Conservation (phyloP, 371 early-diverging fungal species). For the Saksenaea oblongispora region DNA sequence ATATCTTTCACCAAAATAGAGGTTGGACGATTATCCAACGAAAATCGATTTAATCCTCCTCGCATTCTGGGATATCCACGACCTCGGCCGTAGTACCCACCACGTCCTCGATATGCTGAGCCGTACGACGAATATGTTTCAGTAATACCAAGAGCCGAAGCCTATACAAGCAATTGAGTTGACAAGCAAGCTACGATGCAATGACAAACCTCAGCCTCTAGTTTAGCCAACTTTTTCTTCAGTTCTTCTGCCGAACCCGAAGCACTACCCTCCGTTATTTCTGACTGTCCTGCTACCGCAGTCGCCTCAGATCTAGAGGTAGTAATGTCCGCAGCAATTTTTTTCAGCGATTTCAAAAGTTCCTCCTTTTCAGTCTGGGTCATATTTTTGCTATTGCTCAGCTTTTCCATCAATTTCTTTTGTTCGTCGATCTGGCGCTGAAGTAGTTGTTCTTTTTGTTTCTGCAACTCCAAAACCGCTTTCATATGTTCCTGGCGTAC, state of each 20-base stretch:
- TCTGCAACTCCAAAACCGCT: constrained; percentile 56
- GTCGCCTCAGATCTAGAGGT: not conserved
- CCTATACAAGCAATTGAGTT: constrained; percentile 11
- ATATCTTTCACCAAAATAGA: constrained; percentile 59
- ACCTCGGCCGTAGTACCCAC: constrained; percentile 51
- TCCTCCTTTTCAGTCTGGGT: constrained; percentile 53
- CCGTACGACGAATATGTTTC: constrained; percentile 14
- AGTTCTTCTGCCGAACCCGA: constrained; percentile 18
- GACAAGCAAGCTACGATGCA: not conserved
- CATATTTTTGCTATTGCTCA: constrained; percentile 53
- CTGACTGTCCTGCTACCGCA: not conserved
- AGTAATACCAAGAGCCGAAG: constrained; percentile 23
- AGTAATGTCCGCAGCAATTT: constrained; percentile 10
- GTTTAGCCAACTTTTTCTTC: constrained; percentile 60
- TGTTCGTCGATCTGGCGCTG: constrained; percentile 64
- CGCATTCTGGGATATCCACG: constrained; percentile 51
- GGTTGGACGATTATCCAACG: constrained; percentile 66
- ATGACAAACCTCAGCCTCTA: constrained; percentile 65
- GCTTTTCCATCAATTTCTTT: constrained; percentile 57
- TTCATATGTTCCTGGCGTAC: constrained; percentile 59
- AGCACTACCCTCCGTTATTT: not conserved
- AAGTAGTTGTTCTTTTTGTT: constrained; percentile 59
- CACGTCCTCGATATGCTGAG: constrained; percentile 38
- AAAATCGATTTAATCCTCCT: constrained; percentile 48
- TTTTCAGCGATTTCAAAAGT: constrained; percentile 45